phyloP scores from a whole-genome alignment of 164 flowering plant species.

The Dillenia turbinata region DNA sequence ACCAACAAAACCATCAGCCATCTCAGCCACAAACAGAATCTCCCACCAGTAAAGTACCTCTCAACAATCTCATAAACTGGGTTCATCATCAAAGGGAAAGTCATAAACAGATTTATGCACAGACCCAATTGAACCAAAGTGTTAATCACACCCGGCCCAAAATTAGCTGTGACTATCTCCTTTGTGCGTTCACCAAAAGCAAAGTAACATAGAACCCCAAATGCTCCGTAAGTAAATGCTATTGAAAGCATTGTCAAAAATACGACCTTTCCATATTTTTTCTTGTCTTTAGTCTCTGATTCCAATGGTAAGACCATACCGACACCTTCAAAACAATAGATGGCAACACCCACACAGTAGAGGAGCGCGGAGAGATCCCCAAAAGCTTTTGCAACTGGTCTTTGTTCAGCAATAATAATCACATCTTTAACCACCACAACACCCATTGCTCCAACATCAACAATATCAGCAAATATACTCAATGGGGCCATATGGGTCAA shows the following conservation, averaged over 20 bases:
- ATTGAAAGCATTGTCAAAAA: constrained; percentile 58
- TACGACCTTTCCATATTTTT: constrained; percentile 52
- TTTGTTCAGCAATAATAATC: constrained; percentile 21
- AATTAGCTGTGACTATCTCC: constrained; percentile 74
- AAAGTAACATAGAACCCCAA: constrained; percentile 78
- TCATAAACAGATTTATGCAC: constrained; percentile 69
- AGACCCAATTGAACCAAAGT: constrained; percentile 68
- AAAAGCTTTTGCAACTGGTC: constrained; percentile 44
- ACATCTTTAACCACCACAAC: constrained; percentile 80
- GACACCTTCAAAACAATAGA: constrained; percentile 81
- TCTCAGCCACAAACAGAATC: constrained; percentile 62
- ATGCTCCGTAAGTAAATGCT: constrained; percentile 52
- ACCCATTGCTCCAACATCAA: constrained; percentile 80
- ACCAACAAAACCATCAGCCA: constrained; percentile 64
- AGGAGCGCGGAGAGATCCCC: constrained; percentile 57
- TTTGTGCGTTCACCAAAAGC: constrained; percentile 77
- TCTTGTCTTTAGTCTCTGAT: constrained; percentile 54
- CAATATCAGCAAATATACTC: constrained; percentile 90
- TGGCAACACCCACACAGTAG: constrained; percentile 79
- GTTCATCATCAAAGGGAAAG: constrained; percentile 91
- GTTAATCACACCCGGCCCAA: constrained; percentile 61
- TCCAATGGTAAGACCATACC: constrained; percentile 87
- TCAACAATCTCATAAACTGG: constrained; percentile 87
- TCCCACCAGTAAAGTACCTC: constrained; percentile 51
- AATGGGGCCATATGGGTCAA: constrained; percentile 85